Conservation (phyloP, 306 rosid species). For the Quercus wislizeni region DNA sequence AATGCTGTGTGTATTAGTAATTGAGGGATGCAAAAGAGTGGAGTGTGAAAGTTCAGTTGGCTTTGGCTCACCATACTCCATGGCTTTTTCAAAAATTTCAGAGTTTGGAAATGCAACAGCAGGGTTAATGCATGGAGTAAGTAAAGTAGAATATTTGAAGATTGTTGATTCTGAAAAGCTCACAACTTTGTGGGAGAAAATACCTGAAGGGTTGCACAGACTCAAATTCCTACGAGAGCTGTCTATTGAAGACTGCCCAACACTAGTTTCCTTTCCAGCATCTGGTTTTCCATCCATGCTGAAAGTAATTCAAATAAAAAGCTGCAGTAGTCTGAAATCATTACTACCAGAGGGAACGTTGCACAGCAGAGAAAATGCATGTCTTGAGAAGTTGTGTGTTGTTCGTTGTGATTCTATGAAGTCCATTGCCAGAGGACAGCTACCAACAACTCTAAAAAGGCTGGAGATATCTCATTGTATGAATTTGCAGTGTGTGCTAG, state of each 20-base stretch:
- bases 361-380: neutral
- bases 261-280: neutral
- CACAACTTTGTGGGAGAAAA: neutral
- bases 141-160: neutral
- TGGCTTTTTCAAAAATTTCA: neutral
- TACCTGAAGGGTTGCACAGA: neutral
- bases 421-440: slow-evolving; percentile 2
- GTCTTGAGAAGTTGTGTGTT: neutral
- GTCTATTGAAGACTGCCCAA: neutral
- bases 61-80: neutral
- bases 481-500: slow-evolving; percentile 14
- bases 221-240: neutral
- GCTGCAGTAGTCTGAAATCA: neutral
- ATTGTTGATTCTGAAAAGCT: neutral
- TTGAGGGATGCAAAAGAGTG: neutral
- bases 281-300: slow-evolving; percentile 11
- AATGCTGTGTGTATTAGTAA: neutral
- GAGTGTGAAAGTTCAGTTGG: neutral
- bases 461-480: slow-evolving; percentile 16
- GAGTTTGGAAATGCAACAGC: neutral
- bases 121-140: neutral
- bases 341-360: slow-evolving; percentile 12
- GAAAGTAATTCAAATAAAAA: slow-evolving; percentile 4
- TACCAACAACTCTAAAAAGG: slow-evolving; percentile 6
- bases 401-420: slow-evolving; percentile 7